Conservation (phyloP, 148 eudicot genomes). For the Chenopodium formosanum region DNA sequence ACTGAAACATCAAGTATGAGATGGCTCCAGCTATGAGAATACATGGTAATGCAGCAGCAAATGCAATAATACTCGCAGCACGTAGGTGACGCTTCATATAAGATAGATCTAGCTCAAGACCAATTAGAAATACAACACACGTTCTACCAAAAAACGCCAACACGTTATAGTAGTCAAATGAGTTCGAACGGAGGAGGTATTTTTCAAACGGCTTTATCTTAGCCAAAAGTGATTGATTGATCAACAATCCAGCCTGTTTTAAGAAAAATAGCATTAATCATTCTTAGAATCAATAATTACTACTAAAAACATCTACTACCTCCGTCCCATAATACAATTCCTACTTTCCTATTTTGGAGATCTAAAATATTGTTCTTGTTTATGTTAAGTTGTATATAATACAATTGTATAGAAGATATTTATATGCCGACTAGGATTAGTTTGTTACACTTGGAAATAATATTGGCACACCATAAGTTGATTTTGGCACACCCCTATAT, state of each 20-base stretch:
- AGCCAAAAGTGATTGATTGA: conserved; percentile 76
- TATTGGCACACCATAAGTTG: no score
- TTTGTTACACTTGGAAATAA: no score
- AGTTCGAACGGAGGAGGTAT: conserved; percentile 55
- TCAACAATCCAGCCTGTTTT: conserved; percentile 80
- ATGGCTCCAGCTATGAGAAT: conserved; percentile 54
- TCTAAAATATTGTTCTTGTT: no score
- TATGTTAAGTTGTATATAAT: no score
- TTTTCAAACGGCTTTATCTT: conserved; percentile 32
- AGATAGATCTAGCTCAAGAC: conserved; percentile 76
- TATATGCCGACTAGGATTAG: no score
- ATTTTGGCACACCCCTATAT: no score
- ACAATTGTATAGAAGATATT: no score
- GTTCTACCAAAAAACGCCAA: conserved; percentile 71
- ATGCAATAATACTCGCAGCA: conserved; percentile 47
- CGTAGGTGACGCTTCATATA: conserved; percentile 60
- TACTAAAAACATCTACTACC: no score
- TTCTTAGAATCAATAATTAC: not conserved
- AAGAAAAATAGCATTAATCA: not conserved
- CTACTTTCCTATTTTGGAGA: no score
- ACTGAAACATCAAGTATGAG: conserved; percentile 37
- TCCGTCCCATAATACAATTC: no score
- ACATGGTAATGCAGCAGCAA: conserved; percentile 47
- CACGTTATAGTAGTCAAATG: conserved; percentile 72
- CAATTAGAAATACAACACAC: conserved; percentile 73